Evolutionary conservation across 805 yeast species (phyloP).

Genomic region (Kodamaea sagamina): DNA sequence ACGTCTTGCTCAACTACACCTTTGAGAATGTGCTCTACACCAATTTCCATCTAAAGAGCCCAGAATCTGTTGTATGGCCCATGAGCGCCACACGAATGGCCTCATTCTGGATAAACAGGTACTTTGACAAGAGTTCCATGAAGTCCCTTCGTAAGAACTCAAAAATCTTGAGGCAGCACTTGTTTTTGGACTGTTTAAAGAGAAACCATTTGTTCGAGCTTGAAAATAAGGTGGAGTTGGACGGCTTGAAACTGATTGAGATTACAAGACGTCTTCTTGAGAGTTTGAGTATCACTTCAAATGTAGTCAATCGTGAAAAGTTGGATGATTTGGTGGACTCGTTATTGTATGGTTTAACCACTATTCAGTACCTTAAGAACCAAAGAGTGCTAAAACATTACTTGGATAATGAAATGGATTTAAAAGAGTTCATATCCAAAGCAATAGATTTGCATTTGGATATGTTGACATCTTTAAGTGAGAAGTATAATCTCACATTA

Average conservation of each 20-base stretch:
- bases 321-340: conserved; percentile 70
- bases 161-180: conserved; percentile 15
- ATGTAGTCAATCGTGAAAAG: conserved; percentile 31
- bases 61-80: conserved; percentile 30
- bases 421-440: conserved; percentile 27
- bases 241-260: conserved; percentile 7
- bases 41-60: conserved; percentile 25
- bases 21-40: conserved; percentile 41
- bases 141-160: conserved; percentile 8
- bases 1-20: conserved; percentile 38
- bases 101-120: conserved; percentile 41
- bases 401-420: conserved; percentile 18
- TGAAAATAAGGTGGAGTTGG: not conserved
- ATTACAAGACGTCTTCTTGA: conserved; percentile 5
- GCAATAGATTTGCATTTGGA: conserved; percentile 20
- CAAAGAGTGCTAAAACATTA: conserved; percentile 16
- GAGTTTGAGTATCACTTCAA: not conserved
- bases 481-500: conserved; percentile 15
- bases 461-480: conserved; percentile 18
- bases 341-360: conserved; percentile 59
- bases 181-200: conserved; percentile 14
- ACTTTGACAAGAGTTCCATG: conserved; percentile 8
- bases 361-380: conserved; percentile 42
- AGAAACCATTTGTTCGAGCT: not conserved
- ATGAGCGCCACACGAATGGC: conserved; percentile 40